Evolutionary conservation across 352 stramenopile genomes (phyloP).

Genomic region (Phytophthora palmivora): DNA sequence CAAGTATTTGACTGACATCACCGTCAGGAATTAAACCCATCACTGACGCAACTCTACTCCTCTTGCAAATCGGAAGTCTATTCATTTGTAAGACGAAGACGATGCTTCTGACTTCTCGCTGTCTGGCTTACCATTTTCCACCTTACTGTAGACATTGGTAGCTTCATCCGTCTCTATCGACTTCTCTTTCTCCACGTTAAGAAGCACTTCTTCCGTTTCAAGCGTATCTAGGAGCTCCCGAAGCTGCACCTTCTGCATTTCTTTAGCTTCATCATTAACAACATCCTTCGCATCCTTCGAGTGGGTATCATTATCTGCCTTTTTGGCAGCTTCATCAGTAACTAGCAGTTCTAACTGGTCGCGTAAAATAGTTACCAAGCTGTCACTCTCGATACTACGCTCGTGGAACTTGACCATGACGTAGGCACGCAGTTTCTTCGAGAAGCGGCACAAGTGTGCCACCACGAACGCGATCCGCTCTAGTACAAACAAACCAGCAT

Average conservation of each 20-base stretch:
- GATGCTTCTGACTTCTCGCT: constrained; percentile 1
- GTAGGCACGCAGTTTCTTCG: constrained; percentile 69
- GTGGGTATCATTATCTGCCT: background rate
- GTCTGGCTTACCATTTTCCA: background rate
- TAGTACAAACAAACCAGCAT: constrained; percentile 82
- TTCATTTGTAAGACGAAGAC: constrained; percentile 13
- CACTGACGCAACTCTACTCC: no score
- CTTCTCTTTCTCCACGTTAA: constrained; percentile 2
- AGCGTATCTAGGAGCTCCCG: constrained; percentile 46
- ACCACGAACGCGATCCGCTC: constrained; percentile 73
- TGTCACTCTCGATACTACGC: constrained; percentile 62
- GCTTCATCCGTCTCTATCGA: constrained; percentile 2
- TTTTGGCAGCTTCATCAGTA: constrained; percentile 25
- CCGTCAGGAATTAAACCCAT: no score
- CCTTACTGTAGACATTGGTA: constrained; percentile 2
- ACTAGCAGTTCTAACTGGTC: constrained; percentile 70
- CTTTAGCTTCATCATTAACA: constrained; percentile 35
- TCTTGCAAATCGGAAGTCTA: constrained; percentile 9
- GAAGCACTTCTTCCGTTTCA: constrained; percentile 15
- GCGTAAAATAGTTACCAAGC: constrained; percentile 48
- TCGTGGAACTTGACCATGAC: constrained; percentile 83
- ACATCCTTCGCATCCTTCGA: constrained; percentile 21
- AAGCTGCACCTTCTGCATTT: constrained; percentile 48
- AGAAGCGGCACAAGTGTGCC: constrained; percentile 70
- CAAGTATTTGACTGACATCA: no score